A percentile compares a stretch with the other conserved stretches of the same genome.
phyloP scores from a whole-genome alignment of 208 protist species.

The Leishmania major region DNA sequence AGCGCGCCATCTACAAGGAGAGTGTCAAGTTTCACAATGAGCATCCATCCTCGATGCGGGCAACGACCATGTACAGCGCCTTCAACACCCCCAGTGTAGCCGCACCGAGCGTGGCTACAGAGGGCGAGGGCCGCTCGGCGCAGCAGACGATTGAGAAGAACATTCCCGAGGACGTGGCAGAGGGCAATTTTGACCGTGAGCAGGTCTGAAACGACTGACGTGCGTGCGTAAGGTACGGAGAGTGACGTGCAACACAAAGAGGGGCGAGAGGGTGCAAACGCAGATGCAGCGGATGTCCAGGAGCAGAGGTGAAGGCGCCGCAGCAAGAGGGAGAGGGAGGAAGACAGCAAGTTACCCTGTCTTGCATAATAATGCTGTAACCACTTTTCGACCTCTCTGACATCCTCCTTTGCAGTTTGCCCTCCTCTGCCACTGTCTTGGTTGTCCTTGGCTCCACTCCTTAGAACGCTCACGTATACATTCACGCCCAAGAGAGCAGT shows the following conservation, averaged over 20 bases:
- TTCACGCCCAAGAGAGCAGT: not conserved
- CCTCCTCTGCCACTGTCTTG: not conserved
- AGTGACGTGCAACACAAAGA: not conserved
- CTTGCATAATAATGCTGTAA: not conserved
- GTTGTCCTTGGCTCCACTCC: not conserved
- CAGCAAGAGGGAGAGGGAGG: not conserved
- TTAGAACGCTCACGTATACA: not conserved
- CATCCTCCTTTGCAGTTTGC: not conserved
- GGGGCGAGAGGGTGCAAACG: not conserved
- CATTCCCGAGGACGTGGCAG: constrained; percentile 35
- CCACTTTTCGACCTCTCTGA: not conserved
- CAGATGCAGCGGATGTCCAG: not conserved
- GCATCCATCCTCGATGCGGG: constrained; percentile 36
- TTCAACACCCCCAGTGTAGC: constrained; percentile 26
- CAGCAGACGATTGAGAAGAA: constrained; percentile 81
- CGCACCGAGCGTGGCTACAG: constrained; percentile 51
- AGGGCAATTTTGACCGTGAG: constrained; percentile 47
- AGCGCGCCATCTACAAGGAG: constrained; percentile 85
- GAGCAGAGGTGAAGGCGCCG: not conserved
- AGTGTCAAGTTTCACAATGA: constrained; percentile 74
- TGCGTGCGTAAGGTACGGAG: not conserved
- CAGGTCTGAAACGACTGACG: constrained; percentile 4
- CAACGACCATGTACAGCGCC: constrained; percentile 21
- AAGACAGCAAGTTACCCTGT: not conserved
- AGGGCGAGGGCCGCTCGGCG: constrained; percentile 73